Base-by-base conservation (phyloP, 441 rosid species). In the Erodium texanum region DNA sequence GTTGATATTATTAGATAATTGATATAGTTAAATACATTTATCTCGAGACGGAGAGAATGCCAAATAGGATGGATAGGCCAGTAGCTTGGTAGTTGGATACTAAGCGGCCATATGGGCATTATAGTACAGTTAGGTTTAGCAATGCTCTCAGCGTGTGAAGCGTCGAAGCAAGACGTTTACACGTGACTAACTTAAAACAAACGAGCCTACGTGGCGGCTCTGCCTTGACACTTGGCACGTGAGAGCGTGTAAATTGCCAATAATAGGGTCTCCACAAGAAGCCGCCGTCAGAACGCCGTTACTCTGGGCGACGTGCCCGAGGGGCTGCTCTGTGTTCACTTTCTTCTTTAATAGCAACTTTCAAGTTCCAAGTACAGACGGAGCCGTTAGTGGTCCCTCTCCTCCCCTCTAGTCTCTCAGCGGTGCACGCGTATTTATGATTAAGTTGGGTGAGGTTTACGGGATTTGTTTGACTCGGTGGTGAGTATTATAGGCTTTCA, bases 201-300 rank as follows among this genome's bases (percentile, higher is more conserved):
- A 56, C 18, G 20, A 0, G 52, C 61, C 66, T 71, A 66, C 70
- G 75, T 74, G 78, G 79, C 76, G 54, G 7, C 16, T 0, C 11
- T 18, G 38, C 20, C 58, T 24, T 27, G 75, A 77, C 78, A 77
- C 41, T 64, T 75, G 77, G 75, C 81, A 74, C 73, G 73, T 72
- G 74, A 67, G 74, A 62, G 27, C 34, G 38, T 63, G 75, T 68
- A 45, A 54, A 72, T 64, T 32, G 77, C 36, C 36, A 32, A 32
- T 3, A 32, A 32, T 32, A 32, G 36, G 36, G 36, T 32, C 36
- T 72, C 71, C 24, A 19, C 66, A 22, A 48, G 18, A 56, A 7
- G 66, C 71, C 70, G 74, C 68, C 76, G 81, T 81, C 43, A 29
- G 12, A 15, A 19, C 14, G 59, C 63, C 64, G 73, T 77, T 71